Conservation (phyloP, 305 asterid species). For the Fraxinus dipetala region DNA sequence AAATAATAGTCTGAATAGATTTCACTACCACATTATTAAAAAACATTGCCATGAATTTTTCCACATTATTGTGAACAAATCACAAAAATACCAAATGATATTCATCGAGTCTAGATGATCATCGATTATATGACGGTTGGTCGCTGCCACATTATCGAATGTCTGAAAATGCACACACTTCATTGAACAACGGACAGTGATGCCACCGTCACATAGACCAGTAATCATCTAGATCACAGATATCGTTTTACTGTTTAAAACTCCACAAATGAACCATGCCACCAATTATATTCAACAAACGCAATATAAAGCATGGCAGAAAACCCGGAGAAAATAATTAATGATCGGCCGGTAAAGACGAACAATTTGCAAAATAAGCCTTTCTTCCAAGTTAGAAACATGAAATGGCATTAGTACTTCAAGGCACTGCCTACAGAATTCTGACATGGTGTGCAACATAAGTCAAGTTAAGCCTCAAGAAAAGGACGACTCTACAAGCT, state of each 20-base stretch:
- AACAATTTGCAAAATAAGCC: background rate
- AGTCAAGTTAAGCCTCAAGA: slow-evolving; percentile 38
- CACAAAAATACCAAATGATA: background rate
- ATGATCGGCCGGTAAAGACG: background rate
- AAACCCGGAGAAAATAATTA: background rate
- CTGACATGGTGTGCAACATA: slow-evolving; percentile 30
- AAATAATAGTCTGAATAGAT: background rate
- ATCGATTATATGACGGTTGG: background rate
- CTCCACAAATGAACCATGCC: background rate
- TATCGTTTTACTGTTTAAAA: background rate
- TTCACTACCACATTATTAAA: background rate
- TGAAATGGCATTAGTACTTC: slow-evolving; percentile 19
- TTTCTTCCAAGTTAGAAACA: slow-evolving; percentile 5
- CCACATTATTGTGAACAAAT: background rate
- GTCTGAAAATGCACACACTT: background rate
- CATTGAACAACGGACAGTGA: background rate
- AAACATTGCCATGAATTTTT: background rate
- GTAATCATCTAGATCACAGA: background rate
- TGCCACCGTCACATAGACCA: background rate
- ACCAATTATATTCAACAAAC: background rate
- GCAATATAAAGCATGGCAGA: background rate
- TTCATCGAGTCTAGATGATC: background rate
- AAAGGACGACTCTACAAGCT: slow-evolving; percentile 39
- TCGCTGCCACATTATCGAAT: background rate
- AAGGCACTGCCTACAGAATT: slow-evolving; percentile 33